Percentiles rank a stretch among this genome's conserved stretches.
Evolutionary conservation across 2,329 filamentous ascomycete species (phyloP).

Genomic region (Phialophora verrucosa): DNA sequence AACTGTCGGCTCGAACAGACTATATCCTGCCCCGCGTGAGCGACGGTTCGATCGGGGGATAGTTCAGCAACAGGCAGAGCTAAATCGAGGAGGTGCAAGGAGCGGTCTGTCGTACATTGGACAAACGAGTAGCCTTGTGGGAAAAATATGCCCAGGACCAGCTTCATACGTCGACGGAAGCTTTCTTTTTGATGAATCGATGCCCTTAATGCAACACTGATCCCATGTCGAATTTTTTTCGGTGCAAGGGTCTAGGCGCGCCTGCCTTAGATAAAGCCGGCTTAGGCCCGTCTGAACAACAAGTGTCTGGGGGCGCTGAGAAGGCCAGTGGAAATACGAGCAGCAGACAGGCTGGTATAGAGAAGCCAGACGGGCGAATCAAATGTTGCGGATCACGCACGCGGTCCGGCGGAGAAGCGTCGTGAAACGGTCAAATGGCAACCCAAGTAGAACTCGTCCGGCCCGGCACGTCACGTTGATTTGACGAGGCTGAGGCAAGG

Average conservation of each 20-base stretch:
- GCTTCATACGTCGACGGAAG: slow-evolving; percentile 1
- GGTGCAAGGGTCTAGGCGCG: slow-evolving; percentile 19
- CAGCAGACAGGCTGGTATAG: slow-evolving; percentile 23
- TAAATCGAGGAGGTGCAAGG: slow-evolving; percentile 17
- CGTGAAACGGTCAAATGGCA: slow-evolving; percentile 15
- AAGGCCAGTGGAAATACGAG: slow-evolving; percentile 9
- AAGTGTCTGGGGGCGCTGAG: slow-evolving; percentile 13
- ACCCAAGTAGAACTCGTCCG: background rate
- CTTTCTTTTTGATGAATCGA: slow-evolving; percentile 6
- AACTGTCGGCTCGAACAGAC: slow-evolving; percentile 17
- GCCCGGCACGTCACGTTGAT: background rate
- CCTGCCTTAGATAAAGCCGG: background rate
- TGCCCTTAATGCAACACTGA: slow-evolving; percentile 24
- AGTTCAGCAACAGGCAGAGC: slow-evolving; percentile 16
- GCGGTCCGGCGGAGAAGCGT: slow-evolving; percentile 27
- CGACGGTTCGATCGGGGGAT: slow-evolving; percentile 10
- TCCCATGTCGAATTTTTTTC: slow-evolving; percentile 32
- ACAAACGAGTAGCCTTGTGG: slow-evolving; percentile 18
- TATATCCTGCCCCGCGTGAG: slow-evolving; percentile 11
- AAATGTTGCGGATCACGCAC: slow-evolving; percentile 27
- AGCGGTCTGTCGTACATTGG: slow-evolving; percentile 26
- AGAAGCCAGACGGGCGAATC: slow-evolving; percentile 28
- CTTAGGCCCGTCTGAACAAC: slow-evolving; percentile 12
- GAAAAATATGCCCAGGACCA: slow-evolving; percentile 19
- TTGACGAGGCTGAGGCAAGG: background rate